Percentiles rank a stretch among this genome's conserved stretches.
These are phyloP conservation scores for Phlegmacium glaucopus DNA, from an alignment of 768 basidiomycete species.

Conservation along the genomic window DNA sequence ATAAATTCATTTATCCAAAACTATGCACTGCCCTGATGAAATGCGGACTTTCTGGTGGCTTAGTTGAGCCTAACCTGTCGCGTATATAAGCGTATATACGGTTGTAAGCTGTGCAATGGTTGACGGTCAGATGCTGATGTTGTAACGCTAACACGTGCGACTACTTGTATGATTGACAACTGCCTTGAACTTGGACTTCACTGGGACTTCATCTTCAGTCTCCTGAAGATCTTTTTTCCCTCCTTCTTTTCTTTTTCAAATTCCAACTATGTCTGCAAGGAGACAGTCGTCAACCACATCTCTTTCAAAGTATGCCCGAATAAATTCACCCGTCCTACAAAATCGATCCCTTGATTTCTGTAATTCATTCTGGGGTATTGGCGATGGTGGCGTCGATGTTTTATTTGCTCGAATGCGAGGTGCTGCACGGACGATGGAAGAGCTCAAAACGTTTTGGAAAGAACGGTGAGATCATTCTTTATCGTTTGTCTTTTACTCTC, in stretches of 20 bases:
- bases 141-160: background rate
- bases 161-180: too few relatives aligned
- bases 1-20: too few relatives aligned
- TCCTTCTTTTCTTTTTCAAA: slow-evolving; percentile 1
- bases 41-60: too few relatives aligned
- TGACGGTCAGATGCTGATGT: too few relatives aligned
- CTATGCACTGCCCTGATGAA: too few relatives aligned
- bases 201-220: slow-evolving; percentile 4
- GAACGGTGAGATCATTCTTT: slow-evolving; percentile 66
- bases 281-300: slow-evolving; percentile 83
- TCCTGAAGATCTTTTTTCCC: background rate
- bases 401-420: slow-evolving; percentile 88
- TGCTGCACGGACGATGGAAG: slow-evolving; percentile 83
- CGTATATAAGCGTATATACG: too few relatives aligned
- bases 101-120: too few relatives aligned
- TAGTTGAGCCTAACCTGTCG: too few relatives aligned
- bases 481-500: background rate
- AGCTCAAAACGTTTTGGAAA: slow-evolving; percentile 85
- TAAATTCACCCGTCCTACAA: slow-evolving; percentile 44
- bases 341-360: slow-evolving; percentile 81
- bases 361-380: slow-evolving; percentile 93
- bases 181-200: background rate
- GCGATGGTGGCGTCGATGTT: slow-evolving; percentile 87
- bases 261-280: slow-evolving; percentile 60
- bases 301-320: slow-evolving; percentile 63